These are phyloP conservation scores for Jaapia argillacea DNA, from an alignment of 768 basidiomycete genomes.

Conservation along the genomic window DNA sequence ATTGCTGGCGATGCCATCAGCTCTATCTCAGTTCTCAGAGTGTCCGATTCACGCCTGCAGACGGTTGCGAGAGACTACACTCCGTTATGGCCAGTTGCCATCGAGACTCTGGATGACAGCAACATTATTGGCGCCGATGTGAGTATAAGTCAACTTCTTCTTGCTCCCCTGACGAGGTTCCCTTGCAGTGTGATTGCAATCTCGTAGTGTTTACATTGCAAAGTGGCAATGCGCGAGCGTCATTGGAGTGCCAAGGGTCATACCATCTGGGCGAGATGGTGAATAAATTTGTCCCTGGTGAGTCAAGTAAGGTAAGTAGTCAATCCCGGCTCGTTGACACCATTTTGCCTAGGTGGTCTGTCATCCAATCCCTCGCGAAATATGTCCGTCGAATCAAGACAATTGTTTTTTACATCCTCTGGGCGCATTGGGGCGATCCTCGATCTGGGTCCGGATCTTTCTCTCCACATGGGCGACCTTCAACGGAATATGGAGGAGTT, in stretches of 20 bases:
- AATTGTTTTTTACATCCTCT: constrained; percentile 67
- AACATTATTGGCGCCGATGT: constrained; percentile 72
- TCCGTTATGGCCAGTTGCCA: constrained; percentile 61
- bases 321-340: neutral
- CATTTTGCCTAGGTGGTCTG: neutral
- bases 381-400: constrained; percentile 29
- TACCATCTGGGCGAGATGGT: constrained; percentile 73
- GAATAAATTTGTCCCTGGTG: constrained; percentile 66
- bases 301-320: constrained; percentile 5
- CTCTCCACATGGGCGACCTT: constrained; percentile 54
- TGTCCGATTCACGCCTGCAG: constrained; percentile 32
- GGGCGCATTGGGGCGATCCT: constrained; percentile 71
- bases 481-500: constrained; percentile 63
- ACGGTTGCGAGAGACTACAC: constrained; percentile 66
- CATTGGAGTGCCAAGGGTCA: constrained; percentile 54
- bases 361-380: neutral
- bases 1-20: constrained; percentile 74
- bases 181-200: constrained; percentile 64
- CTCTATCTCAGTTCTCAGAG: constrained; percentile 62
- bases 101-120: constrained; percentile 45
- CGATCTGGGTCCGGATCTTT: constrained; percentile 43
- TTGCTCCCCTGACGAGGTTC: too few species aligned
- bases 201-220: constrained; percentile 52
- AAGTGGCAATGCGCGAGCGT: constrained; percentile 27
- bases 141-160: too few species aligned